Evolutionary conservation across 768 basidiomycete genomes (phyloP), one percentile per base, ranked within the genome.

Genomic region (Rhizopogon rudus): DNA sequence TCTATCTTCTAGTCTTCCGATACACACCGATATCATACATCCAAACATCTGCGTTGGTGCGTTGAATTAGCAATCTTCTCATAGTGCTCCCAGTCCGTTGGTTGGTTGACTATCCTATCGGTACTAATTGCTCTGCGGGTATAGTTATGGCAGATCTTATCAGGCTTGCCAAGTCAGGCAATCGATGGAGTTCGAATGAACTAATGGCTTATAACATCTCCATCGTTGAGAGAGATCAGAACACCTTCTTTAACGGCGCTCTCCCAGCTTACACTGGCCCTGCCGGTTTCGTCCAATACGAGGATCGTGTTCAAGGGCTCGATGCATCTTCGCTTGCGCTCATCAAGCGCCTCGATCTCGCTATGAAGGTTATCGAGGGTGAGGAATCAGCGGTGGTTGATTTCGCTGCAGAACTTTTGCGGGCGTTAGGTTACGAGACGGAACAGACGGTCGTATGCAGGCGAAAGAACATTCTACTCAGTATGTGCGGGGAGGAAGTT

Each of bases 91-190:
- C 25, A 25, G 25, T 25, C 2, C 25, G 25, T 25, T 25, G 25
- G 25, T 25, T 25, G 4, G 25, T 25, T 25, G 25, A 25, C 25
- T 25, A 25, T 25, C 25, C 25, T 25, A 25, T 5, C 25, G 25
- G 25, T 25, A 4, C 25, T 25, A 25, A 25, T 3, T 25, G 22
- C 22, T 25, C 22, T 25, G 22, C 22, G 22, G 22, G 22, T 25
- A 25, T 25, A 37, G 29, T 20, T 51, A 59, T 60, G 59, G 66
- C 68, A 17, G 63, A 65, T 55, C 60, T 67, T 49, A 64, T 65
- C 60, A 64, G 64, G 54, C 61, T 63, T 29, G 59, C 67, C 39
- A 70, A 69, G 57, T 66, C 64, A 37, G 62, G 64, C 16, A 66
- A 40, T 56, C 60, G 67, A 52, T 73, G 70, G 67, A 69, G 65